Evolutionary conservation across 192 early-diverging fungal species (phyloP).

Genomic region (Diversispora epigaea): DNA sequence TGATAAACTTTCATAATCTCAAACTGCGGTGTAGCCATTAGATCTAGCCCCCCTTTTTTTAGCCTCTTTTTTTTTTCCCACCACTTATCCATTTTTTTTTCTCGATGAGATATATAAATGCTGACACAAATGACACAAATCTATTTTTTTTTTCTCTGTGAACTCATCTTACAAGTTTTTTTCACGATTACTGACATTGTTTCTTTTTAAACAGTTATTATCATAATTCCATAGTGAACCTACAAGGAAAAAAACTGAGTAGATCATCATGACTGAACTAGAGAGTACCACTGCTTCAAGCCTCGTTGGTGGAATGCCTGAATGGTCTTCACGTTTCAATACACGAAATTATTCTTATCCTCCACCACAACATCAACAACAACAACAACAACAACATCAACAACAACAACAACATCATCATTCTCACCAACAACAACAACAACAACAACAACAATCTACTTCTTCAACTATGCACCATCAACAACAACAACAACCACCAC

Average conservation of each 20-base stretch:
- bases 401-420: slow-evolving; percentile 4
- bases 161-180: neutral
- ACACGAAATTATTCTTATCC: neutral
- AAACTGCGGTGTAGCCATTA: neutral
- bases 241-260: neutral
- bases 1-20: slow-evolving; percentile 1
- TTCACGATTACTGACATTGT: neutral
- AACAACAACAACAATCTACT: neutral
- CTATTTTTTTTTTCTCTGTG: neutral
- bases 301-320: neutral
- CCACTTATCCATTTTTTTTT: neutral
- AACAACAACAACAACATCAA: slow-evolving; percentile 5
- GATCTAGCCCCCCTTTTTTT: neutral
- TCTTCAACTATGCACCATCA: slow-evolving; percentile 7
- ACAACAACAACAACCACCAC: slow-evolving; percentile 15
- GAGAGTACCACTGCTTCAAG: slow-evolving; percentile 3
- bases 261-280: slow-evolving; percentile 18
- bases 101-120: neutral
- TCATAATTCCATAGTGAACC: neutral
- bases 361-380: neutral
- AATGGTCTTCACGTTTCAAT: slow-evolving; percentile 5
- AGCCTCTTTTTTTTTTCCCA: neutral
- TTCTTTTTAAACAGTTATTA: neutral
- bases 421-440: neutral
- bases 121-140: neutral